Conservation (phyloP, 495 filamentous ascomycete genomes). For the Mycothermus thermophilus region DNA sequence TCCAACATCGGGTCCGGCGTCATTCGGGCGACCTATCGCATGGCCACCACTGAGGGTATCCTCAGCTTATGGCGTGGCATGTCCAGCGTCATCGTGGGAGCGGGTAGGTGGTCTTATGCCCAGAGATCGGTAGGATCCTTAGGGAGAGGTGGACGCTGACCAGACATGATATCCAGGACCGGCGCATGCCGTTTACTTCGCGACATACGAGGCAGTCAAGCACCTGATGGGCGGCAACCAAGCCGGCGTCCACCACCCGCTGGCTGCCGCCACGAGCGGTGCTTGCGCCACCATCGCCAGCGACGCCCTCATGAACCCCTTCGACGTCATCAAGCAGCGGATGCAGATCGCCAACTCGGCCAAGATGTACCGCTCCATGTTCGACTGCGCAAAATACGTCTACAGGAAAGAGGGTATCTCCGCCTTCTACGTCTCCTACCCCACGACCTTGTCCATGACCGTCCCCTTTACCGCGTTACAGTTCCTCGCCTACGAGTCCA, state of each 20-base stretch:
- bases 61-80: slow-evolving; percentile 91
- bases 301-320: slow-evolving; percentile 98
- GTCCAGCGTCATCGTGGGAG: slow-evolving; percentile 89
- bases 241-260: slow-evolving; percentile 76
- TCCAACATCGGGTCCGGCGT: slow-evolving; percentile 79
- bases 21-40: slow-evolving; percentile 81
- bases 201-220: slow-evolving; percentile 94
- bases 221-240: slow-evolving; percentile 87
- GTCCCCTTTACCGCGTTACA: slow-evolving; percentile 94
- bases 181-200: slow-evolving; percentile 95
- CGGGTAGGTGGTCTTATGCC: slow-evolving; percentile 73
- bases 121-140: too few relatives aligned
- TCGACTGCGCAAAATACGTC: slow-evolving; percentile 72
- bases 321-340: slow-evolving; percentile 98
- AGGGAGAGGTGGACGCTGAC: too few relatives aligned
- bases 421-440: slow-evolving; percentile 98
- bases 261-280: slow-evolving; percentile 84
- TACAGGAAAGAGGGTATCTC: slow-evolving; percentile 76
- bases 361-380: slow-evolving; percentile 62
- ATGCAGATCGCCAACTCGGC: slow-evolving; percentile 98
- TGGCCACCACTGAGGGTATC: slow-evolving; percentile 77
- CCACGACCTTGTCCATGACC: slow-evolving; percentile 95
- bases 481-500: slow-evolving; percentile 92
- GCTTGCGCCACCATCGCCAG: slow-evolving; percentile 91
- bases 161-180: slow-evolving; percentile 65